Conservation (phyloP, 2,329 filamentous ascomycete genomes). For the Fonsecaea nubica region DNA sequence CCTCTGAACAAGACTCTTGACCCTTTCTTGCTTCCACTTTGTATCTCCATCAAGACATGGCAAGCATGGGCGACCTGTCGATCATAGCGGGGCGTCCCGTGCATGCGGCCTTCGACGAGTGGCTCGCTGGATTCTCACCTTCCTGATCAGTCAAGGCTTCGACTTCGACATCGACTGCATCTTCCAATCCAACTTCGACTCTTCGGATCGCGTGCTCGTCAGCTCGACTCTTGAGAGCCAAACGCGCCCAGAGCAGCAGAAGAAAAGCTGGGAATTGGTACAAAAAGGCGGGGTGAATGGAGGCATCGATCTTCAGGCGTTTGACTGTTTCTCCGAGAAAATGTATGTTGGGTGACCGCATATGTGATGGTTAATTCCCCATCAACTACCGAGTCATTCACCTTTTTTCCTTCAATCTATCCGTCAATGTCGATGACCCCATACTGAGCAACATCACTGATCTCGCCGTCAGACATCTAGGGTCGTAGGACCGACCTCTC, state of each 20-base stretch:
- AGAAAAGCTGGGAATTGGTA: not conserved
- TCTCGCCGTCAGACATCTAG: not conserved
- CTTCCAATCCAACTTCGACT: constrained; percentile 12
- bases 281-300: not conserved
- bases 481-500: constrained; percentile 23
- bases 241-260: not conserved
- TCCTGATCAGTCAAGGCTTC: constrained; percentile 16
- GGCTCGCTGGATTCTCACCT: constrained; percentile 10
- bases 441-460: not conserved
- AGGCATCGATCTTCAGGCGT: not conserved
- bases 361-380: not conserved
- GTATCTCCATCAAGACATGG: not conserved
- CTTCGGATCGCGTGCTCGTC: constrained; percentile 19
- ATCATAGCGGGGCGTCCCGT: constrained; percentile 11
- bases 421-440: not conserved
- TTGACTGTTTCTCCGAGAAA: not conserved
- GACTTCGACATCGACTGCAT: not conserved
- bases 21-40: constrained; percentile 17
- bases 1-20: not conserved
- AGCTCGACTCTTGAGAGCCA: not conserved
- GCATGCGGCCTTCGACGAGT: not conserved
- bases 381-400: not conserved
- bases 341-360: not conserved
- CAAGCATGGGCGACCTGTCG: no score
- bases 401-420: not conserved